phyloP scores from a whole-genome alignment of 1,284 basidiomycete species.

The Stereum hirsutum region DNA sequence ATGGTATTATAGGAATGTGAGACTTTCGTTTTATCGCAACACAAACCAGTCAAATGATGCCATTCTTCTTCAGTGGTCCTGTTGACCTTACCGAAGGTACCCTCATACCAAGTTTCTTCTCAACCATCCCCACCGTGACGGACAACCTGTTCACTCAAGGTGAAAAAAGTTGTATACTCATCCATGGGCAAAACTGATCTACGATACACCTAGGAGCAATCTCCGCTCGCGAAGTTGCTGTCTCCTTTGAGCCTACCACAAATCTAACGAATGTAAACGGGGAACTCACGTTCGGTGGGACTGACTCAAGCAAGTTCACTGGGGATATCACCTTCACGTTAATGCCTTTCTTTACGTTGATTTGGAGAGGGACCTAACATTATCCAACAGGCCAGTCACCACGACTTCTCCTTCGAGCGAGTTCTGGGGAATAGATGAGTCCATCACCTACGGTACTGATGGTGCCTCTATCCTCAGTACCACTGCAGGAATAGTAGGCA shows the following conservation, averaged over 20 bases:
- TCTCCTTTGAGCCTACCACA: constrained; percentile 37
- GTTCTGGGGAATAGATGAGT: constrained; percentile 60
- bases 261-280: constrained; percentile 12
- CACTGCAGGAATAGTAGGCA: constrained; percentile 58
- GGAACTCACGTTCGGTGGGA: constrained; percentile 31
- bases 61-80: constrained; percentile 31
- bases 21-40: background rate
- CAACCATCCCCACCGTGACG: constrained; percentile 35
- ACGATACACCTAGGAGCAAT: too few relatives aligned
- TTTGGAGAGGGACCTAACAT: constrained; percentile 4
- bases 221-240: constrained; percentile 26
- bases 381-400: constrained; percentile 23
- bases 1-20: constrained; percentile 41
- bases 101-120: constrained; percentile 19
- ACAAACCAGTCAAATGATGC: background rate
- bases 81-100: constrained; percentile 30
- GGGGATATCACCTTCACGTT: constrained; percentile 36
- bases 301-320: constrained; percentile 36
- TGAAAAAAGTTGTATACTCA: too few relatives aligned
- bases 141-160: constrained; percentile 37
- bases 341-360: constrained; percentile 11
- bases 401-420: constrained; percentile 33
- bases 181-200: too few relatives aligned
- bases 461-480: constrained; percentile 31
- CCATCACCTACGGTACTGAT: constrained; percentile 41